Percentiles rank a stretch among this genome's conserved stretches.
phyloP scores from a whole-genome alignment of 768 basidiomycete species.

The Tylopilus vinaceipallidus region DNA sequence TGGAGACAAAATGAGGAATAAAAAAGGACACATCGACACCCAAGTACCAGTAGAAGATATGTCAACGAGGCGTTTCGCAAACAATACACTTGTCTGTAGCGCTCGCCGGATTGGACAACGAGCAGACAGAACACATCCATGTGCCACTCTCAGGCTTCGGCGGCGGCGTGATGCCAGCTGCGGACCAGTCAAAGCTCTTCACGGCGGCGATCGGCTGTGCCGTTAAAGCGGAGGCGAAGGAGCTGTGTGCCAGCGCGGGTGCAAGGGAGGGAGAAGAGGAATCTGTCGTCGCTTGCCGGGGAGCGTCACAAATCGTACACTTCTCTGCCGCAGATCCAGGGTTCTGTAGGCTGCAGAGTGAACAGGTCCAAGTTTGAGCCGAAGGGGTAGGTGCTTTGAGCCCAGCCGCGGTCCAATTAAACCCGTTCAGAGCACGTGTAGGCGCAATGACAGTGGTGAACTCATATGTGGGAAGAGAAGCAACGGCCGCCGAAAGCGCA shows the following conservation, averaged over 20 bases:
- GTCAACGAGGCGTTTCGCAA: conserved; percentile 45
- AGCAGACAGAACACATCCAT: conserved; percentile 44
- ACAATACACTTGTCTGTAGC: conserved; percentile 46
- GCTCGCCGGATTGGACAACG: conserved; percentile 44
- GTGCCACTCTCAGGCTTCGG: conserved; percentile 20
- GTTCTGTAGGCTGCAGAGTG: conserved; percentile 45
- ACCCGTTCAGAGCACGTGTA: conserved; percentile 35
- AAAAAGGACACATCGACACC: conserved; percentile 7
- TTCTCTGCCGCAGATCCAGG: conserved; percentile 38
- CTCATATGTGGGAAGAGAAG: conserved; percentile 47
- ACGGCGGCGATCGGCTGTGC: conserved; percentile 4
- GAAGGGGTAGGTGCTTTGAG: conserved; percentile 41
- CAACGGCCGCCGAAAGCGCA: conserved; percentile 39
- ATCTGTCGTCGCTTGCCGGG: conserved; percentile 24
- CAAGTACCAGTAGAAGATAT: conserved; percentile 9
- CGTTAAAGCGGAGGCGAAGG: neutral
- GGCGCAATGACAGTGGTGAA: conserved; percentile 26
- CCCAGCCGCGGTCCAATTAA: conserved; percentile 65
- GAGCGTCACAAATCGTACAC: conserved; percentile 45
- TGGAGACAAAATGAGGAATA: conserved; percentile 13
- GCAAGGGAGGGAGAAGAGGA: conserved; percentile 12
- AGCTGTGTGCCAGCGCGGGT: neutral
- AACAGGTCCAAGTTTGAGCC: conserved; percentile 53
- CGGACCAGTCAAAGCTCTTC: conserved; percentile 38
- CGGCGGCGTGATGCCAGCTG: conserved; percentile 35